phyloP scores from a whole-genome alignment of 2,329 filamentous ascomycete genomes.

The Aquanectria penicillioides region DNA sequence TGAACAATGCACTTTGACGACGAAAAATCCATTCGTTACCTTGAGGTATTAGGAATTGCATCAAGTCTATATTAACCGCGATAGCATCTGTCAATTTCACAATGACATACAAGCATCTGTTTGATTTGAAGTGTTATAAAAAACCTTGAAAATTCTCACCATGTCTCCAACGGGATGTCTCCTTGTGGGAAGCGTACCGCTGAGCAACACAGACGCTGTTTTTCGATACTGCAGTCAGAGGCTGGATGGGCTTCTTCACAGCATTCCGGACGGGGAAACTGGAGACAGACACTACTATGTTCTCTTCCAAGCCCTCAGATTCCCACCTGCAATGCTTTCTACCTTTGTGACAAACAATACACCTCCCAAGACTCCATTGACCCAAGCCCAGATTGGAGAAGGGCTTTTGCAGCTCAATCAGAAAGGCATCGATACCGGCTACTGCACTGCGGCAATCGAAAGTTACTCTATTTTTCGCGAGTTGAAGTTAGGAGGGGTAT shows the following conservation, averaged over 20 bases:
- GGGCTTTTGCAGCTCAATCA: neutral
- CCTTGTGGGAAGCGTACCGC: slow-evolving; percentile 9
- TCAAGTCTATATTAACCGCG: too few relatives aligned
- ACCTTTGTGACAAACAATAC: neutral
- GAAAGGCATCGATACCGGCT: slow-evolving; percentile 1
- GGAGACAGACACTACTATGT: slow-evolving; percentile 3
- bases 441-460: neutral
- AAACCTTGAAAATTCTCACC: neutral
- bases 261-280: slow-evolving; percentile 10
- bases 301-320: slow-evolving; percentile 1
- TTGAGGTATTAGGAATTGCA: too few relatives aligned
- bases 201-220: neutral
- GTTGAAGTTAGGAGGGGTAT: neutral
- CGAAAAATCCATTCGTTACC: too few relatives aligned
- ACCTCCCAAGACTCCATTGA: neutral
- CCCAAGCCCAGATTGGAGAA: neutral
- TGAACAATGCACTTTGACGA: too few relatives aligned
- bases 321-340: neutral
- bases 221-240: slow-evolving; percentile 2
- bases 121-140: too few relatives aligned
- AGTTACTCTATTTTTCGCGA: slow-evolving; percentile 2
- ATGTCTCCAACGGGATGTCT: slow-evolving; percentile 8
- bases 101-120: too few relatives aligned
- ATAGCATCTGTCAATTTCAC: too few relatives aligned
- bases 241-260: neutral